Conservation (phyloP, 306 rosid genomes). For the Astragalus membranaceus region DNA sequence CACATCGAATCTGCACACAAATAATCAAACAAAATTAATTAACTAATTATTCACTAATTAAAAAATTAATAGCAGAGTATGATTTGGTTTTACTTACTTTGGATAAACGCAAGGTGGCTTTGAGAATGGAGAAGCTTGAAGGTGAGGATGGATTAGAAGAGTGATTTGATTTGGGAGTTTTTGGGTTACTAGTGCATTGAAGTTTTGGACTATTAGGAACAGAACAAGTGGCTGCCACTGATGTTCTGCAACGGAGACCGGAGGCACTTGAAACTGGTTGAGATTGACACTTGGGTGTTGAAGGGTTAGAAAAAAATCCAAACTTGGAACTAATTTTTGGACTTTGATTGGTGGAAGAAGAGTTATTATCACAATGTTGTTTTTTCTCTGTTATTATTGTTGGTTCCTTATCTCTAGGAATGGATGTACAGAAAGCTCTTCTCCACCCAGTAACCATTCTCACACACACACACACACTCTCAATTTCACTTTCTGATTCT, state of each 20-base stretch:
- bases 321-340: conserved; percentile 66
- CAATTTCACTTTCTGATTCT: background rate
- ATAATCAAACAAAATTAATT: background rate
- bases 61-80: no score
- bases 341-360: conserved; percentile 24
- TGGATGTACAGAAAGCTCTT: conserved; percentile 88
- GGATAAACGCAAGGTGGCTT: conserved; percentile 54
- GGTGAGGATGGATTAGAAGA: conserved; percentile 78
- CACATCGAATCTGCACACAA: conserved; percentile 72
- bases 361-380: conserved; percentile 25
- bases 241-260: conserved; percentile 75
- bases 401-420: conserved; percentile 51
- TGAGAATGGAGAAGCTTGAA: conserved; percentile 77
- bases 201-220: conserved; percentile 73
- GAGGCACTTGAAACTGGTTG: conserved; percentile 44
- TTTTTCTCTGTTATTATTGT: conserved; percentile 34
- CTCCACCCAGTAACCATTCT: conserved; percentile 93
- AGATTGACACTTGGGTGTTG: conserved; percentile 67
- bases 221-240: conserved; percentile 40
- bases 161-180: conserved; percentile 38
- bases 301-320: conserved; percentile 77
- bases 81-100: conserved; percentile 34
- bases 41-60: background rate
- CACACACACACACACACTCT: background rate
- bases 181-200: conserved; percentile 41